Conservation (phyloP, 805 yeast genomes). For the Kodamaea sagamina region DNA sequence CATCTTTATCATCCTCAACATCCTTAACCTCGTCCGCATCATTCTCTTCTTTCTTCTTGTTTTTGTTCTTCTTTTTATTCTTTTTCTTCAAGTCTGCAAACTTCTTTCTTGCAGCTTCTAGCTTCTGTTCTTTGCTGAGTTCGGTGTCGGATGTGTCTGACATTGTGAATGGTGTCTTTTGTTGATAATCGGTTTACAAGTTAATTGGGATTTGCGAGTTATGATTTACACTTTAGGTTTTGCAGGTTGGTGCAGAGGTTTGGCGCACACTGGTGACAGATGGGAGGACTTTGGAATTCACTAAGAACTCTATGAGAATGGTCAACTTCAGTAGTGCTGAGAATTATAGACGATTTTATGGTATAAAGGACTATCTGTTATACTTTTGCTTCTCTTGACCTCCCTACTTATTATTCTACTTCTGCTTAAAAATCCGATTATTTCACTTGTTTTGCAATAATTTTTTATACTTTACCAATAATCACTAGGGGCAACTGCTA, state of each 20-base stretch:
- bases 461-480: too few species aligned
- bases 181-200: background rate
- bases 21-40: slow-evolving; percentile 16
- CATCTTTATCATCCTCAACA: slow-evolving; percentile 7
- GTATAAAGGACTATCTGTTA: too few species aligned
- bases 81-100: slow-evolving; percentile 66
- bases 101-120: slow-evolving; percentile 75
- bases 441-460: too few species aligned
- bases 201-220: slow-evolving; percentile 3
- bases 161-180: slow-evolving; percentile 4
- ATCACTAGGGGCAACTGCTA: too few species aligned
- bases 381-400: too few species aligned
- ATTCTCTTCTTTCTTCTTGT: slow-evolving; percentile 44
- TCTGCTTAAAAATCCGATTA: too few species aligned
- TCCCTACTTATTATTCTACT: too few species aligned
- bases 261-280: background rate
- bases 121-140: slow-evolving; percentile 55
- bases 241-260: background rate
- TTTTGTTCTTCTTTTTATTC: slow-evolving; percentile 55
- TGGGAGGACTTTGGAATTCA: too few species aligned
- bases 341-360: too few species aligned
- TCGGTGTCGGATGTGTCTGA: slow-evolving; percentile 19
- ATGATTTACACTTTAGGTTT: background rate
- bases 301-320: too few species aligned
- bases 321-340: too few species aligned